Conservation (phyloP, 108 stramenopile species). For the Stephanodiscus triporus region DNA sequence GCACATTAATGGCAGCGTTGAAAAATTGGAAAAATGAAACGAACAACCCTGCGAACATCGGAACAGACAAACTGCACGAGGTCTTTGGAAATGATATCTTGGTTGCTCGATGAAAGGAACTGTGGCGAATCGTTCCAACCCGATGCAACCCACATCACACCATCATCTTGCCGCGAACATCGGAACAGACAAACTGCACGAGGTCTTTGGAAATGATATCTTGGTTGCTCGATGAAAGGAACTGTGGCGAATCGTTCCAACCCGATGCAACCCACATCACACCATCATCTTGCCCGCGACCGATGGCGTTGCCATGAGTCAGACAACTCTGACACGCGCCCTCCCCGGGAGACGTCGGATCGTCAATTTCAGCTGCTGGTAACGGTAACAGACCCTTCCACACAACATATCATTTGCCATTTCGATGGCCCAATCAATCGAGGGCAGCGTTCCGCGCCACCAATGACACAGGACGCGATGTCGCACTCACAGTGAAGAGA, state of each 20-base stretch:
- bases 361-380: too few species aligned
- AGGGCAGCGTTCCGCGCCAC: not conserved
- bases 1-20: not conserved
- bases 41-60: not conserved
- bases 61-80: not conserved
- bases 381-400: not conserved
- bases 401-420: not conserved
- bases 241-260: not conserved
- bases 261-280: not conserved
- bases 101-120: too few species aligned
- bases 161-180: not conserved
- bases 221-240: too few species aligned
- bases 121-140: not conserved
- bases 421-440: not conserved
- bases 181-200: not conserved
- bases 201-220: not conserved
- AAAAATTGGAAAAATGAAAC: not conserved
- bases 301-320: too few species aligned
- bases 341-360: too few species aligned
- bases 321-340: too few species aligned
- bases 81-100: too few species aligned
- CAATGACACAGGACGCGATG: not conserved
- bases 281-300: too few species aligned
- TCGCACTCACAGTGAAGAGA: constrained; percentile 81
- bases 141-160: not conserved